Evolutionary conservation across 2,329 filamentous ascomycete genomes (phyloP).

Genomic region (Aspergillaceae sp.): DNA sequence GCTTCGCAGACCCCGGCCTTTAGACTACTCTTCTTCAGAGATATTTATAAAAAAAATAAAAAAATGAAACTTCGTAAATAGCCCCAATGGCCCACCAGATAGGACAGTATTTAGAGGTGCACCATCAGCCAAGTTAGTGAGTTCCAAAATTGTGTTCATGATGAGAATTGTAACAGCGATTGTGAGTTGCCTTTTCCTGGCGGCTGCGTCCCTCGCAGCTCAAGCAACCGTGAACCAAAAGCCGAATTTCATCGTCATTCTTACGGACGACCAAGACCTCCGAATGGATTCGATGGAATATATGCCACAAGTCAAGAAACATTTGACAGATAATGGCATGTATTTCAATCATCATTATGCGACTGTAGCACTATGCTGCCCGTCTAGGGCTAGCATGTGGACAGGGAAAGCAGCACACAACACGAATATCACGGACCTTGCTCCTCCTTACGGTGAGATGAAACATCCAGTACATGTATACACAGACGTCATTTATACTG

Average conservation of each 20-base stretch:
- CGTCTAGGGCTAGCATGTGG: conserved; percentile 53
- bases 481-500: not conserved
- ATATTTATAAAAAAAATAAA: too few relatives aligned
- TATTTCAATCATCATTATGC: conserved; percentile 55
- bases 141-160: too few relatives aligned
- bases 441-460: conserved; percentile 39
- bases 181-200: too few relatives aligned
- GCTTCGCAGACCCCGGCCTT: too few relatives aligned
- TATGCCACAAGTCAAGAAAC: conserved; percentile 47
- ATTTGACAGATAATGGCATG: conserved; percentile 49
- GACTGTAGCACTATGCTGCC: conserved; percentile 58
- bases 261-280: conserved; percentile 59
- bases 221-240: not conserved
- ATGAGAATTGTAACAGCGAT: too few relatives aligned
- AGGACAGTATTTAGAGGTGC: too few relatives aligned
- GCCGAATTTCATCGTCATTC: conserved; percentile 55
- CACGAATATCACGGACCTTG: conserved; percentile 55
- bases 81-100: too few relatives aligned
- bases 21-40: too few relatives aligned
- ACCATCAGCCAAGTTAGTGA: too few relatives aligned
- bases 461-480: not conserved
- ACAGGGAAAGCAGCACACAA: conserved; percentile 59
- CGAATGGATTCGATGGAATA: conserved; percentile 52
- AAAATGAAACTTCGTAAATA: too few relatives aligned
- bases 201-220: too few relatives aligned